These are phyloP conservation scores for Trichoderma asperellum DNA, from an alignment of 2,329 filamentous ascomycete species.

Conservation along the genomic window DNA sequence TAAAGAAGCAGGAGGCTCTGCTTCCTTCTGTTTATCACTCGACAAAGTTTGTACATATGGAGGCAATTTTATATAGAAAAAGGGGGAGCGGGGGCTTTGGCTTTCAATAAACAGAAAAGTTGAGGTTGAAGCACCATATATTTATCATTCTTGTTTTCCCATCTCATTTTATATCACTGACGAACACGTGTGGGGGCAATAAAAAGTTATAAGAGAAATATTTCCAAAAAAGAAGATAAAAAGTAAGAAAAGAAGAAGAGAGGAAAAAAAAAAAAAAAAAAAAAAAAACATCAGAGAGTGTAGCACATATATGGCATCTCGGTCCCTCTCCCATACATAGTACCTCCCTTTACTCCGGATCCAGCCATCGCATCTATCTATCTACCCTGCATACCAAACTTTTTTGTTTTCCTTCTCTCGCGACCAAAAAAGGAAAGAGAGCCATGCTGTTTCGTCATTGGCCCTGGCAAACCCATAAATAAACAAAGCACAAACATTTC, in stretches of 20 bases:
- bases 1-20: not conserved
- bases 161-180: not conserved
- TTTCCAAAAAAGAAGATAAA: conserved; percentile 5
- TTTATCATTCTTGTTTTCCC: not conserved
- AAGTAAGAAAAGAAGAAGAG: not conserved
- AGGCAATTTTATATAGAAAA: conserved; percentile 3
- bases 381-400: conserved; percentile 22
- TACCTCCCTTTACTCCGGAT: conserved; percentile 18
- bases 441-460: conserved; percentile 5
- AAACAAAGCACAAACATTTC: conserved; percentile 22
- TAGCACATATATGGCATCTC: conserved; percentile 22
- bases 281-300: conserved; percentile 17
- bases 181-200: not conserved
- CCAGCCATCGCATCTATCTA: conserved; percentile 23
- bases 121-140: not conserved
- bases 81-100: not conserved
- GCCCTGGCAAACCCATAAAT: conserved; percentile 22
- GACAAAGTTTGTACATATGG: conserved; percentile 12
- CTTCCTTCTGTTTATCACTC: not conserved
- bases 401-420: conserved; percentile 7
- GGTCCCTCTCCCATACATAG: not conserved
- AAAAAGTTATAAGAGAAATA: conserved; percentile 2
- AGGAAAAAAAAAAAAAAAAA: not conserved
- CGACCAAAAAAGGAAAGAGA: conserved; percentile 11
- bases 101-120: not conserved